Evolutionary conservation across 192 early-diverging fungal species (phyloP).

Genomic region (Coemansia sp.): DNA sequence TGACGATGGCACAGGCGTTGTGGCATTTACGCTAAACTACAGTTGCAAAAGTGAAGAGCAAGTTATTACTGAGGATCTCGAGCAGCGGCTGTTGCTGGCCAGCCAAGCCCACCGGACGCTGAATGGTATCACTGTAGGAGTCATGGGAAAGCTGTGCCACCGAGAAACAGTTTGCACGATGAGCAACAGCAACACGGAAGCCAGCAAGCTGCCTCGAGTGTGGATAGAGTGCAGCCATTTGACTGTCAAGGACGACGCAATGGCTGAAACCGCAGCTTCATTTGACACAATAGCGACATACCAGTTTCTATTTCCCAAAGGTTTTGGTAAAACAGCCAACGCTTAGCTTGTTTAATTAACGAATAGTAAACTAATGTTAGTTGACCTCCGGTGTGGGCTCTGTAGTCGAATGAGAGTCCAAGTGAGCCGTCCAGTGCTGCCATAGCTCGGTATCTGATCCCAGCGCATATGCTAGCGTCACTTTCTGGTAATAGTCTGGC

Average conservation of each 20-base stretch:
- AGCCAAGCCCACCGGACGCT: background rate
- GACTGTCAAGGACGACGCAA: constrained; percentile 3
- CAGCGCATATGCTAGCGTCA: constrained; percentile 60
- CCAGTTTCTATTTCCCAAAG: background rate
- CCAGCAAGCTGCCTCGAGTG: background rate
- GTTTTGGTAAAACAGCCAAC: background rate
- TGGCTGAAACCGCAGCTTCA: background rate
- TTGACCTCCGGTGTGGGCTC: background rate
- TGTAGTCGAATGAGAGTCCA: background rate
- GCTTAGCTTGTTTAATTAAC: too few relatives aligned
- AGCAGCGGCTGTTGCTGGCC: constrained; percentile 2
- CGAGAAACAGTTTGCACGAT: background rate
- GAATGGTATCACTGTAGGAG: background rate
- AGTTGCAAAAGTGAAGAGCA: background rate
- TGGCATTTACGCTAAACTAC: background rate
- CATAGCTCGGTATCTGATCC: constrained; percentile 55
- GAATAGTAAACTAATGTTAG: background rate
- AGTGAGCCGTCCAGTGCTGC: constrained; percentile 21
- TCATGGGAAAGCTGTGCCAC: background rate
- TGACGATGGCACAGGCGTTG: constrained; percentile 1
- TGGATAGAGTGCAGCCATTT: constrained; percentile 4
- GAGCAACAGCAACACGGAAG: background rate
- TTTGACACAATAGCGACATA: background rate
- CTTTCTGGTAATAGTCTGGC: constrained; percentile 65
- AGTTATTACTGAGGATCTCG: background rate